Evolutionary conservation across 305 asterid genomes (phyloP).

Genomic region (Ilex paraguariensis): DNA sequence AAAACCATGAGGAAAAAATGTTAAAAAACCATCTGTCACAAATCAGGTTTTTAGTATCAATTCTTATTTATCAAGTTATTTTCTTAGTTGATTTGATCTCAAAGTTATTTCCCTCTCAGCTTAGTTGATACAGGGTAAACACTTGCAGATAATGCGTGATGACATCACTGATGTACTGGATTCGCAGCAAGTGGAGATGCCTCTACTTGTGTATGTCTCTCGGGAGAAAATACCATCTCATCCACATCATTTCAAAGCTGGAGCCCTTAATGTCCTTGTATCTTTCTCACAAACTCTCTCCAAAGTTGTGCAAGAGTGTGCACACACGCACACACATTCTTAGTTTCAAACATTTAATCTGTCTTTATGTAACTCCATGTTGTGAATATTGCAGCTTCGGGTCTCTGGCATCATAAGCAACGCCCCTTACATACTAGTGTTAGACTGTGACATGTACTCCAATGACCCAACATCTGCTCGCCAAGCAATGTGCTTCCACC

Average conservation of each 20-base stretch:
- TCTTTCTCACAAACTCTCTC: slow-evolving; percentile 4
- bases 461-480: slow-evolving; percentile 59
- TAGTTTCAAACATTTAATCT: too few relatives aligned
- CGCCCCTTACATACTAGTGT: slow-evolving; percentile 51
- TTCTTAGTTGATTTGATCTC: too few relatives aligned
- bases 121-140: too few relatives aligned
- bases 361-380: too few relatives aligned
- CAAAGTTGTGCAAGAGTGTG: too few relatives aligned
- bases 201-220: slow-evolving; percentile 61
- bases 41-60: too few relatives aligned
- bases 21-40: too few relatives aligned
- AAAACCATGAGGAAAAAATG: too few relatives aligned
- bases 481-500: slow-evolving; percentile 78
- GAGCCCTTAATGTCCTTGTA: slow-evolving; percentile 61
- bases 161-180: slow-evolving; percentile 8
- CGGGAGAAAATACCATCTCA: slow-evolving; percentile 53
- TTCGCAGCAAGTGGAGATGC: slow-evolving; percentile 24
- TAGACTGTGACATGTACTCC: slow-evolving; percentile 75
- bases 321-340: too few relatives aligned
- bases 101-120: too few relatives aligned
- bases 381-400: slow-evolving; percentile 37
- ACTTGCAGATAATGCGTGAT: slow-evolving; percentile 30
- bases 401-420: slow-evolving; percentile 61
- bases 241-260: slow-evolving; percentile 69
- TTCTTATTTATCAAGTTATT: too few relatives aligned